Evolutionary conservation across 805 yeast genomes (phyloP).

Genomic region (Zygotorulaspora chibaensis): DNA sequence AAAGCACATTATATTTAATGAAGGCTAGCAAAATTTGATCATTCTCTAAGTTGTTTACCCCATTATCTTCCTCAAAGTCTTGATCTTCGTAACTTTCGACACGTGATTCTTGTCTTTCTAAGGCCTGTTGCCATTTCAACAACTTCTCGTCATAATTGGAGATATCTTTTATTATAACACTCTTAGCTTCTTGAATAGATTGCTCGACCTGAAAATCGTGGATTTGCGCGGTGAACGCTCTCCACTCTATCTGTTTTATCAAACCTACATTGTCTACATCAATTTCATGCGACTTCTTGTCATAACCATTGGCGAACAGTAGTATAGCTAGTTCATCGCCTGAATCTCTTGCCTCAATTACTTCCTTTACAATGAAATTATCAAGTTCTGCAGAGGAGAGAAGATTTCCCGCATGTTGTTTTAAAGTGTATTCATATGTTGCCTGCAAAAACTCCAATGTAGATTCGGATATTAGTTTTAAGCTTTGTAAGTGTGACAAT

Average conservation of each 20-base stretch:
- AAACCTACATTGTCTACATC: conserved; percentile 24
- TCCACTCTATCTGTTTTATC: conserved; percentile 49
- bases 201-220: conserved; percentile 70
- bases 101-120: conserved; percentile 54
- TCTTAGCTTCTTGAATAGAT: conserved; percentile 43
- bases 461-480: conserved; percentile 15
- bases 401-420: conserved; percentile 25
- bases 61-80: conserved; percentile 44
- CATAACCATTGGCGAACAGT: conserved; percentile 33
- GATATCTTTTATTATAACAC: conserved; percentile 37
- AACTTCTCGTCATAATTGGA: conserved; percentile 53
- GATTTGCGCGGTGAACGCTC: conserved; percentile 59
- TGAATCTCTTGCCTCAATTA: conserved; percentile 13
- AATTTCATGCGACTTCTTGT: conserved; percentile 29
- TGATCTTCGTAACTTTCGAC: conserved; percentile 41
- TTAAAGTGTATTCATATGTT: conserved; percentile 30
- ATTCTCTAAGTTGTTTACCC: conserved; percentile 50
- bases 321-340: conserved; percentile 38
- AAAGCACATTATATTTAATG: conserved; percentile 61
- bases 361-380: conserved; percentile 19
- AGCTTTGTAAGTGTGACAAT: conserved; percentile 17
- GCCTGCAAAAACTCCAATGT: conserved; percentile 22
- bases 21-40: conserved; percentile 72
- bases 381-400: conserved; percentile 24
- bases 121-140: conserved; percentile 65